These are phyloP conservation scores for Erodium moschatum DNA, from an alignment of 441 rosid genomes.

Conservation along the genomic window DNA sequence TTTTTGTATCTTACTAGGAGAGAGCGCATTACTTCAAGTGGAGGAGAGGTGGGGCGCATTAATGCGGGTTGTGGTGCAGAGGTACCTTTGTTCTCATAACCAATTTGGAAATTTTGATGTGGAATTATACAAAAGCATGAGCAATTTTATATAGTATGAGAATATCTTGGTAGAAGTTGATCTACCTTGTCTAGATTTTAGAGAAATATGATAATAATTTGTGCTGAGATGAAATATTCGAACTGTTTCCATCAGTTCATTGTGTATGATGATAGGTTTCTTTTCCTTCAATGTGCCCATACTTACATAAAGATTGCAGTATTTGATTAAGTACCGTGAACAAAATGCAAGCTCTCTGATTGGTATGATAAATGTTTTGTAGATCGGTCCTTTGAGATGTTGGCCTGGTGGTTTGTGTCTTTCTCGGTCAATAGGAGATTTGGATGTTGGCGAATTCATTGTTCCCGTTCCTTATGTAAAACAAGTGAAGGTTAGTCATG, in stretches of 20 bases:
- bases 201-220: background rate
- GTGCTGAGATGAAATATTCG: background rate
- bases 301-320: background rate
- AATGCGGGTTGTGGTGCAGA: conserved; percentile 96
- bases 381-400: conserved; percentile 99
- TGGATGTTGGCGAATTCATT: conserved; percentile 90
- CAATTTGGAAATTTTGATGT: too few species aligned
- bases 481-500: conserved; percentile 66
- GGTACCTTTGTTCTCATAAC: conserved; percentile 39
- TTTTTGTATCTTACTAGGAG: conserved; percentile 42
- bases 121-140: too few species aligned
- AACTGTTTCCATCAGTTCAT: background rate
- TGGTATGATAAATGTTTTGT: conserved; percentile 21
- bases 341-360: conserved; percentile 25
- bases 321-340: conserved; percentile 9
- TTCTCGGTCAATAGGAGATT: conserved; percentile 94
- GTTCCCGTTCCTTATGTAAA: conserved; percentile 97
- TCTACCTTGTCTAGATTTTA: background rate
- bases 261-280: background rate
- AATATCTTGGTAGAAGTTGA: background rate
- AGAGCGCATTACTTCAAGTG: conserved; percentile 84
- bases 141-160: background rate
- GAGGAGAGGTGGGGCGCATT: conserved; percentile 97
- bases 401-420: conserved; percentile 99
- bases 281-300: background rate